Evolutionary conservation across 208 protist species (phyloP), one percentile per base, ranked within the genome.

Genomic region (Leishmania arabica): DNA sequence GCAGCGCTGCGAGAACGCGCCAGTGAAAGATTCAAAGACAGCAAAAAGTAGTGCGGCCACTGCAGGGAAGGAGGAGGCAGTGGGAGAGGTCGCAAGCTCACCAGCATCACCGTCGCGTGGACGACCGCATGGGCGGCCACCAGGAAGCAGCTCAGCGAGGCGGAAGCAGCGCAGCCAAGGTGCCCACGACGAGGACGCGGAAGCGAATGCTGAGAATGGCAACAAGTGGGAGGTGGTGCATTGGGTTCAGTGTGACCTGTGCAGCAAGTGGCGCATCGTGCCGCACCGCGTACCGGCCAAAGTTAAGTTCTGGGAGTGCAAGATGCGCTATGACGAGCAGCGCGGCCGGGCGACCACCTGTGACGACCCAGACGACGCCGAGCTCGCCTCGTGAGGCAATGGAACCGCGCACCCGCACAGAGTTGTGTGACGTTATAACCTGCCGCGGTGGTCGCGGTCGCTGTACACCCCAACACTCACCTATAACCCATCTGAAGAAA

Each of bases 161-260:
- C n/a, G 51, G 51, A 58, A 37, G 31, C 53, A 37, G 31, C 53
- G 8, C 69, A 37, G n/a, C 34, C 69, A 60, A 42, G 53, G 56
- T n/a, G 8, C 75, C 9, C 13, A 47, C 1, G 37, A 31, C 42
- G 40, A 34, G 24, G 27, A 6, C 45, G 60, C 56, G 7, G 60
- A 56, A 76, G n/a, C 8, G 11, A 60, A 60, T 40, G 40, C 53
- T 15, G 75, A 27, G 54, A 56, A 72, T 15, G 54, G 34, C 1
- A 62, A 65, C 34, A 62, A 56, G 66, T 76, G 66, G 75, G 88
- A 96, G 60, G 85, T 92, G 54, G 90, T 95, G 75, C 84, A 94
- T 82, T 97, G 94, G 92, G 89, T 97, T 62, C 90, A 94, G 81
- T 97, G 94, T 69, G 94, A 97, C 78, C 31, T 76, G 31, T 97